Evolutionary conservation across 345 rosid species (phyloP).

Genomic region (Eutrema japonicum): DNA sequence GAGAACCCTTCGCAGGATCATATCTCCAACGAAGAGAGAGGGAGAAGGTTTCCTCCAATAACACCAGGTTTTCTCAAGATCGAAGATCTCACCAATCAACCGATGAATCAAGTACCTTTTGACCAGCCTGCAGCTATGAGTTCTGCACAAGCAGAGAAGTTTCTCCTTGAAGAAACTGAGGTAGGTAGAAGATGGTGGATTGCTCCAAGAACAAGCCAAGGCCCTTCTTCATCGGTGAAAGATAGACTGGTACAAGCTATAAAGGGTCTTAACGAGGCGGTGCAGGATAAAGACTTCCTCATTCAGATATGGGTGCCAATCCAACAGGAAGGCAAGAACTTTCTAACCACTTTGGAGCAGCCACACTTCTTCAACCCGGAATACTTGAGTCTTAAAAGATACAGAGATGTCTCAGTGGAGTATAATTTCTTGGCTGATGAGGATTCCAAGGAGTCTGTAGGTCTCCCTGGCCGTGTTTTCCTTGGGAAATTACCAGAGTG

Average conservation of each 20-base stretch:
- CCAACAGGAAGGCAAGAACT: conserved; percentile 61
- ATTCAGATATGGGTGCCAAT: conserved; percentile 91
- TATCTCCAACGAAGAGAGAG: conserved; percentile 39
- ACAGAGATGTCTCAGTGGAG: conserved; percentile 67
- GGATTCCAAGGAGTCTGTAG: conserved; percentile 67
- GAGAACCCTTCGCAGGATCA: conserved; percentile 49
- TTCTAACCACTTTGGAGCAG: conserved; percentile 79
- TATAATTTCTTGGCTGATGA: conserved; percentile 75
- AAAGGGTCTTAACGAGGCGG: conserved; percentile 54
- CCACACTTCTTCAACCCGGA: conserved; percentile 66
- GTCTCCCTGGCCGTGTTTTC: conserved; percentile 92
- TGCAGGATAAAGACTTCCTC: conserved; percentile 64
- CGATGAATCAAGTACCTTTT: conserved; percentile 32
- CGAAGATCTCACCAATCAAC: conserved; percentile 35
- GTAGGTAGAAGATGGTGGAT: conserved; percentile 69
- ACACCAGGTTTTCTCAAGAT: conserved; percentile 38
- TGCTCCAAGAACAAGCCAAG: conserved; percentile 50
- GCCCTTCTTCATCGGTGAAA: conserved; percentile 58
- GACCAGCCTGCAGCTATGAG: conserved; percentile 38
- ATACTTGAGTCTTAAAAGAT: conserved; percentile 63
- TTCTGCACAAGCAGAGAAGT: conserved; percentile 44
- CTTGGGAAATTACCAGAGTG: conserved; percentile 82
- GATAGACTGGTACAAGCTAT: conserved; percentile 66
- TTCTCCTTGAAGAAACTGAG: conserved; percentile 49
- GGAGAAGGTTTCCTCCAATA: conserved; percentile 38